These are phyloP conservation scores for Ambrosiella cleistominuta DNA, from an alignment of 2,329 filamentous ascomycete genomes.

Conservation along the genomic window DNA sequence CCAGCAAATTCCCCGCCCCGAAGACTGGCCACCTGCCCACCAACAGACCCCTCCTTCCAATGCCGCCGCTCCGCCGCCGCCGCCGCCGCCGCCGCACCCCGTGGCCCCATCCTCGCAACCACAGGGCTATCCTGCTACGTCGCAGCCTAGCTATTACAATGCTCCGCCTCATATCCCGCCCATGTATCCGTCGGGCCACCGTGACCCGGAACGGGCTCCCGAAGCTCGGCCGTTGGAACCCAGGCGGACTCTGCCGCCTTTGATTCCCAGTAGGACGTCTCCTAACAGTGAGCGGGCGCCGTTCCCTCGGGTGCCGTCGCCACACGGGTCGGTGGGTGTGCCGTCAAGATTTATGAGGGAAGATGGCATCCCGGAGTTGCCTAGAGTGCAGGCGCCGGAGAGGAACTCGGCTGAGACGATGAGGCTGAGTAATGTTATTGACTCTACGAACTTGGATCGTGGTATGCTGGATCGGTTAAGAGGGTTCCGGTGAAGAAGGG, in stretches of 20 bases:
- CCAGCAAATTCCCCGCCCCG: conserved; percentile 8
- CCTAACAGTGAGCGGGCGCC: too few species aligned
- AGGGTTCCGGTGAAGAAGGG: background rate
- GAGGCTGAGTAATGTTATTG: background rate
- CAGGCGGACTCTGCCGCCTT: too few species aligned
- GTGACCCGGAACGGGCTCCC: too few species aligned
- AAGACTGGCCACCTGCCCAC: background rate
- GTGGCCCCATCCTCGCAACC: background rate
- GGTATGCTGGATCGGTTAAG: background rate
- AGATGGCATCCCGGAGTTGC: background rate
- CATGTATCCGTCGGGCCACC: too few species aligned
- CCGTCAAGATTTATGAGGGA: too few species aligned
- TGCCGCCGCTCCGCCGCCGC: background rate
- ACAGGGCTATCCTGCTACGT: background rate
- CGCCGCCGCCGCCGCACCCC: too few species aligned
- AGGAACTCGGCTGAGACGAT: background rate
- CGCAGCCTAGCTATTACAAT: too few species aligned
- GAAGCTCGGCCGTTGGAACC: too few species aligned
- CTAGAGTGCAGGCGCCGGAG: background rate
- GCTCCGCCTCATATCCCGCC: too few species aligned
- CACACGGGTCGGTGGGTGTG: background rate
- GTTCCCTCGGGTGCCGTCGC: background rate
- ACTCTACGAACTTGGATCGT: background rate
- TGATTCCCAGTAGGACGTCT: too few species aligned
- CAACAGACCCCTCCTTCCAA: conserved; percentile 1